Conservation (phyloP, 768 basidiomycete genomes). For the Amanita fuliginea region DNA sequence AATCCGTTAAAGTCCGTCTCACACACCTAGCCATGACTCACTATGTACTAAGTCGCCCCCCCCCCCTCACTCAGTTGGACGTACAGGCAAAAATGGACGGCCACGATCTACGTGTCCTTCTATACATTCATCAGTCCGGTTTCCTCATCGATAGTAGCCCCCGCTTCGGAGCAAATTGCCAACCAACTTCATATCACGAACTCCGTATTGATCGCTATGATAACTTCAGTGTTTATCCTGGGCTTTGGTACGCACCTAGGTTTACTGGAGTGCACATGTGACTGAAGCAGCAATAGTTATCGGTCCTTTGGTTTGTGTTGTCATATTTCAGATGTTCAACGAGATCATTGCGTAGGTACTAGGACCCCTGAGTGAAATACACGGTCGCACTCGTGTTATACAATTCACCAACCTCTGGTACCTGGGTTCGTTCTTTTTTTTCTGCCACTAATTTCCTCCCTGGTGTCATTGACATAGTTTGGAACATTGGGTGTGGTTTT, state of each 20-base stretch:
- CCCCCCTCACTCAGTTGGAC: conserved; percentile 36
- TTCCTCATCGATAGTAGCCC: conserved; percentile 68
- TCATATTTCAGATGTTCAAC: neutral
- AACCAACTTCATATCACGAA: conserved; percentile 44
- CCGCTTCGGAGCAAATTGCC: conserved; percentile 42
- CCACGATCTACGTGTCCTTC: conserved; percentile 49
- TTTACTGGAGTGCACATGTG: neutral
- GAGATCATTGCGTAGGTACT: conserved; percentile 16
- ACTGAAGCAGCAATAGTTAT: conserved; percentile 24
- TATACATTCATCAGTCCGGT: conserved; percentile 64
- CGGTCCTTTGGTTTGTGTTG: conserved; percentile 31
- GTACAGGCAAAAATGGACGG: conserved; percentile 49
- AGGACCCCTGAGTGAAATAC: conserved; percentile 65
- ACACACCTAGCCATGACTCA: neutral
- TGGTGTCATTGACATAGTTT: conserved; percentile 23
- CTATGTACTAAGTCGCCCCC: no score
- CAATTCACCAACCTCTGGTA: conserved; percentile 59
- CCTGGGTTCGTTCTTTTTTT: conserved; percentile 29
- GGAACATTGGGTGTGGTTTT: conserved; percentile 58
- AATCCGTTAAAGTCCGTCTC: conserved; percentile 46
- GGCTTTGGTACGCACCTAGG: conserved; percentile 39
- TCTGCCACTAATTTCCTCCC: neutral
- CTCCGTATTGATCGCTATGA: conserved; percentile 38
- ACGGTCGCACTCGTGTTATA: conserved; percentile 50
- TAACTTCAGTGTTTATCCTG: conserved; percentile 39